Evolutionary conservation across 495 filamentous ascomycete species (phyloP).

Genomic region (Halenospora varia): DNA sequence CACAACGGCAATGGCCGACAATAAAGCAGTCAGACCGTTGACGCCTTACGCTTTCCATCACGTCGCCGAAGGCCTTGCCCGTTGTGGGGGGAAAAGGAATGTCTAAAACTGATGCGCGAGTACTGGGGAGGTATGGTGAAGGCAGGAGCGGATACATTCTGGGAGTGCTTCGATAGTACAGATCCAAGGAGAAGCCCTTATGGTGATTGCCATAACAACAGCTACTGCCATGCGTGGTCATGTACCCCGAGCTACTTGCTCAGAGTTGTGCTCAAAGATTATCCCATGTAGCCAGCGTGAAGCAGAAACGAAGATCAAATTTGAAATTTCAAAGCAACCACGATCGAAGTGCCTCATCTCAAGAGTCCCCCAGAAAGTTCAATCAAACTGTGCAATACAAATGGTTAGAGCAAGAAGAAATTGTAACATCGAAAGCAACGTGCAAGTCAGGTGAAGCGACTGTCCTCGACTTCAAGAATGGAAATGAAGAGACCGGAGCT

Average conservation of each 20-base stretch:
- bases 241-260: conserved; percentile 22
- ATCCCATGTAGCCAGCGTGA: too few relatives aligned
- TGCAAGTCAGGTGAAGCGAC: too few relatives aligned
- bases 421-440: too few relatives aligned
- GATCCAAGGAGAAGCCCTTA: conserved; percentile 21
- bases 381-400: too few relatives aligned
- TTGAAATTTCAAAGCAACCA: too few relatives aligned
- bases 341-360: too few relatives aligned
- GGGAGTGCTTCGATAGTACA: conserved; percentile 19
- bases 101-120: conserved; percentile 10
- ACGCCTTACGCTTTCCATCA: conserved; percentile 21
- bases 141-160: conserved; percentile 21
- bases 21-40: conserved; percentile 20
- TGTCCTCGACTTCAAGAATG: too few relatives aligned
- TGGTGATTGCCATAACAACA: conserved; percentile 22
- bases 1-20: conserved; percentile 19
- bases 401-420: too few relatives aligned
- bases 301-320: too few relatives aligned
- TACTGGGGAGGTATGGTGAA: conserved; percentile 21
- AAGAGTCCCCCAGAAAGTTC: too few relatives aligned
- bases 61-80: conserved; percentile 12
- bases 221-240: conserved; percentile 23
- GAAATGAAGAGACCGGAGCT: too few relatives aligned
- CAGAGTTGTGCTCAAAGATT: conserved; percentile 11
- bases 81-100: conserved; percentile 8